A percentile compares a stretch with the other conserved stretches of the same genome.
These are phyloP conservation scores for Bretziella fagacearum DNA, from an alignment of 2,329 filamentous ascomycete genomes.

Conservation along the genomic window DNA sequence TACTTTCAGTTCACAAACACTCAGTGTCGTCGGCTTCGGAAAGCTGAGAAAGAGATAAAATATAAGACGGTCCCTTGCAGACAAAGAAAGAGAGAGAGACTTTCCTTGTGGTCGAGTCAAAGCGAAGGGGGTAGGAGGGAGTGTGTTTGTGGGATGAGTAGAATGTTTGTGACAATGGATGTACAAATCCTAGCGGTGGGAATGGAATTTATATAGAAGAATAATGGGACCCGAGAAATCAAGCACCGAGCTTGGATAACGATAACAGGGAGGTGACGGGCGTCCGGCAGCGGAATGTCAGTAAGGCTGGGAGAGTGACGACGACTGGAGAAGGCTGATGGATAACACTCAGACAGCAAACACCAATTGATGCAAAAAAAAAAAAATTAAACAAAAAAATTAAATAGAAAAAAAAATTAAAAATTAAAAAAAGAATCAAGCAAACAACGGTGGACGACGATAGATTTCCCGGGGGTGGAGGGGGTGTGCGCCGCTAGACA, in stretches of 20 bases:
- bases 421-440: not conserved
- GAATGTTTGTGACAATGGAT: conserved; percentile 1
- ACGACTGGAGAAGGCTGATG: conserved; percentile 3
- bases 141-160: not conserved
- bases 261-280: not conserved
- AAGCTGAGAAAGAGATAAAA: not conserved
- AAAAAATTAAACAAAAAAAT: not conserved
- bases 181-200: conserved; percentile 2
- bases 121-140: not conserved
- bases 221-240: not conserved
- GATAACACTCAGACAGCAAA: conserved; percentile 12
- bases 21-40: not conserved
- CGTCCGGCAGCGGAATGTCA: not conserved
- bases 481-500: not conserved
- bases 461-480: not conserved
- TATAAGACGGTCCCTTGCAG: not conserved
- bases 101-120: not conserved
- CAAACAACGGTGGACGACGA: not conserved
- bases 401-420: not conserved
- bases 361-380: conserved; percentile 3
- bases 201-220: conserved; percentile 1
- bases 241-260: not conserved
- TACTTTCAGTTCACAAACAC: too few relatives aligned
- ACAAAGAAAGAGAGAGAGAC: not conserved
- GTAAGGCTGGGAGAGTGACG: not conserved